A percentile compares a stretch with the other conserved stretches of the same genome.
phyloP scores from a whole-genome alignment of 2,329 filamentous ascomycete genomes.

The Triangularia verruculosa region DNA sequence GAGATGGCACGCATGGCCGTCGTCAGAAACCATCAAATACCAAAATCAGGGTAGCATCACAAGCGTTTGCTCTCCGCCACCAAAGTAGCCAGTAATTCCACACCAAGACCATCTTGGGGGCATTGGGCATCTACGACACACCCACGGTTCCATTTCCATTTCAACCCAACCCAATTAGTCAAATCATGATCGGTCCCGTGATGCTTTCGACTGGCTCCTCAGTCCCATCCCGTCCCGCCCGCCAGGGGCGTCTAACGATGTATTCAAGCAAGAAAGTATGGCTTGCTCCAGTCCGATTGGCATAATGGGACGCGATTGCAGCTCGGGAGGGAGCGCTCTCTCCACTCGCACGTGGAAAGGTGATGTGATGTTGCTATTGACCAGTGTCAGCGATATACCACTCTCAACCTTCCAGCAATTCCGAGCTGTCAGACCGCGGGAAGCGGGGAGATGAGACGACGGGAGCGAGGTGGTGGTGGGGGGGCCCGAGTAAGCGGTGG shows the following conservation, averaged over 20 bases:
- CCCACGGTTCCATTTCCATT: not conserved
- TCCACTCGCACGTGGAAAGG: conserved; percentile 5
- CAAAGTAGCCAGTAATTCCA: not conserved
- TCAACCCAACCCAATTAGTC: conserved; percentile 7
- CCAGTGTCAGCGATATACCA: not conserved
- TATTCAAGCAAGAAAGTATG: not conserved
- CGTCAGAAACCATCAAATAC: not conserved
- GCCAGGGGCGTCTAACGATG: not conserved
- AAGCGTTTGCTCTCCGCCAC: not conserved
- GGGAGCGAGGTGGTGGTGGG: not conserved
- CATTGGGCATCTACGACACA: conserved; percentile 9
- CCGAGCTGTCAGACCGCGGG: not conserved
- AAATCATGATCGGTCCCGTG: not conserved
- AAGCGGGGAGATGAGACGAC: not conserved
- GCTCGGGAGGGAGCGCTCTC: conserved; percentile 5
- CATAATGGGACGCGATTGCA: not conserved
- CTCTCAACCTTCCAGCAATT: not conserved
- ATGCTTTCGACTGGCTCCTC: not conserved
- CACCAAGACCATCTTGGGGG: not conserved
- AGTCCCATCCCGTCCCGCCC: not conserved
- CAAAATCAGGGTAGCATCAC: not conserved
- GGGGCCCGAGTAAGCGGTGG: not conserved
- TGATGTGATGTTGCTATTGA: not conserved
- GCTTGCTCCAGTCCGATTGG: not conserved
- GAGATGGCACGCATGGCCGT: not conserved